Conservation (phyloP, 2,329 filamentous ascomycete genomes). For the Aspergillus sp. region DNA sequence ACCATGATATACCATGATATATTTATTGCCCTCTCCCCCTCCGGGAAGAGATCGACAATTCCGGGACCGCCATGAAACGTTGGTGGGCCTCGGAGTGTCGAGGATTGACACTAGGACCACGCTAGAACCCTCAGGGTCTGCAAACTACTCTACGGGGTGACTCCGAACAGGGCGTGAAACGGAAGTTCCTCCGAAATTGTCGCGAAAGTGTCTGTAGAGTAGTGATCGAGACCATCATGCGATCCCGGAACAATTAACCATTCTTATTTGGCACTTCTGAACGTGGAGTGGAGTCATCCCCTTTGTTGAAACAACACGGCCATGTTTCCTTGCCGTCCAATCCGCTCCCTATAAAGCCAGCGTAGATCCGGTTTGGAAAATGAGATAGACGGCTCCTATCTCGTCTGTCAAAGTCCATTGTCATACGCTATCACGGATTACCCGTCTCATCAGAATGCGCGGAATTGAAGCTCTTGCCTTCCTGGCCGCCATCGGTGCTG, state of each 20-base stretch:
- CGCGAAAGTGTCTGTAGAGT: neutral
- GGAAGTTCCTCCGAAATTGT: neutral
- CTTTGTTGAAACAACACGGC: neutral
- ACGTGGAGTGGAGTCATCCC: neutral
- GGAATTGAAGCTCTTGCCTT: conserved; percentile 9
- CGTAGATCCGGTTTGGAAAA: neutral
- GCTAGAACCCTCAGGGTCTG: neutral
- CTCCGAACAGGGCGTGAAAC: neutral
- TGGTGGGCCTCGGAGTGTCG: neutral
- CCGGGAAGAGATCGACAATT: neutral
- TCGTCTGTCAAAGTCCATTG: neutral
- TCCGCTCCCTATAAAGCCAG: neutral
- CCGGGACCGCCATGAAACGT: neutral
- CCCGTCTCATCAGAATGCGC: neutral
- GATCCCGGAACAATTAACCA: neutral
- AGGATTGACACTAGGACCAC: conserved; percentile 8
- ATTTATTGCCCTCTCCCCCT: conserved; percentile 41
- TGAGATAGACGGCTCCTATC: neutral
- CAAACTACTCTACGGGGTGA: neutral
- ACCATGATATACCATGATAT: too few species aligned
- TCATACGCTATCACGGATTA: neutral
- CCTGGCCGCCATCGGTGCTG: conserved; percentile 20
- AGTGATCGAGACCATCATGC: neutral
- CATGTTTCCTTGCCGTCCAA: neutral
- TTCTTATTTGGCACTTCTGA: neutral